phyloP scores from a whole-genome alignment of 1,139 yeast genomes.

The Pichia kudriavzevii region DNA sequence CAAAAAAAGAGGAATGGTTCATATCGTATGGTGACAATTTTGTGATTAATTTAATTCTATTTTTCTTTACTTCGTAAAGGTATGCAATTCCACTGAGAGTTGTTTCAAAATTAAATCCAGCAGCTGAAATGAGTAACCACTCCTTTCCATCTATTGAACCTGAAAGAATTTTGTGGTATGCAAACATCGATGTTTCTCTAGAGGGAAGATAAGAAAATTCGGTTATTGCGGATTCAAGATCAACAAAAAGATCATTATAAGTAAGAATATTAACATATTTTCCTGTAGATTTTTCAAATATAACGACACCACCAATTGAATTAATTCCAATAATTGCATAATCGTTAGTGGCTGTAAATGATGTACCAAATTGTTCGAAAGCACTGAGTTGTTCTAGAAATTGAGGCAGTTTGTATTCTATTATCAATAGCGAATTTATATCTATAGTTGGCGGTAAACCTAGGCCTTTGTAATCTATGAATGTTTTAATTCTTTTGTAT shows the following conservation, averaged over 20 bases:
- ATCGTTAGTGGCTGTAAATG: conserved; percentile 22
- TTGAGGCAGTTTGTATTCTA: conserved; percentile 21
- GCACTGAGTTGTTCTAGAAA: conserved; percentile 16
- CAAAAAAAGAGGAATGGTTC: too few relatives aligned
- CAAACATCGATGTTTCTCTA: conserved; percentile 26
- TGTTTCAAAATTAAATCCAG: conserved; percentile 17
- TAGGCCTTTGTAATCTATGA: not conserved
- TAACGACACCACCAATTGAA: conserved; percentile 30
- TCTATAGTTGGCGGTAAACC: not conserved
- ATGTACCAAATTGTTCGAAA: conserved; percentile 34
- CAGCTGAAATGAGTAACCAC: conserved; percentile 26
- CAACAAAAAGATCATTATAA: not conserved
- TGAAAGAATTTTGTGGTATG: conserved; percentile 23
- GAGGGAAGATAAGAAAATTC: conserved; percentile 22
- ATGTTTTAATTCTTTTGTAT: conserved; percentile 4
- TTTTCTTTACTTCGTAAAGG: conserved; percentile 24
- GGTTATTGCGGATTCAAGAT: not conserved
- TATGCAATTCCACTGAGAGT: conserved; percentile 34
- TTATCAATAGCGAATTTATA: conserved; percentile 15
- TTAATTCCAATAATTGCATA: conserved; percentile 28
- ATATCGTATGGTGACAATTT: conserved; percentile 14
- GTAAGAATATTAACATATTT: conserved; percentile 4
- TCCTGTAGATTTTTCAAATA: conserved; percentile 19
- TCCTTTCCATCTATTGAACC: conserved; percentile 19
- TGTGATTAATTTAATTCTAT: conserved; percentile 10